phyloP scores from a whole-genome alignment of 352 stramenopile genomes.

The Phytopythium montanum region DNA sequence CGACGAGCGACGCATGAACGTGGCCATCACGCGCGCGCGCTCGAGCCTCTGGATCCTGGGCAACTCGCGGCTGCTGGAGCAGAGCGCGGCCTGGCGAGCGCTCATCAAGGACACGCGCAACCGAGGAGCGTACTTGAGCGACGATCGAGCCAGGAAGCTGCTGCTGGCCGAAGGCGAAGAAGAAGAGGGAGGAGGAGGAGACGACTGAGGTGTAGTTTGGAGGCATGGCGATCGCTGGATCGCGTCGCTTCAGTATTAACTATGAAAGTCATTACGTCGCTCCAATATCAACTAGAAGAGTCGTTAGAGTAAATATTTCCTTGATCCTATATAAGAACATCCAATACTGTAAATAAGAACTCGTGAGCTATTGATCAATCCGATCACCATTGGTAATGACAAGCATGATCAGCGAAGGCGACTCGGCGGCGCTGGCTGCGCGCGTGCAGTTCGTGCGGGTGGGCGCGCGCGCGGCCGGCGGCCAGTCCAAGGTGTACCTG shows the following conservation, averaged over 20 bases:
- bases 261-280: not conserved
- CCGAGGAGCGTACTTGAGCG: slow-evolving; percentile 37
- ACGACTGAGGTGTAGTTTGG: slow-evolving; percentile 4
- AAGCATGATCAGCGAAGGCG: not conserved
- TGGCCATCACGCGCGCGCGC: slow-evolving; percentile 97
- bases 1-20: slow-evolving; percentile 98
- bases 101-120: slow-evolving; percentile 68
- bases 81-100: slow-evolving; percentile 61
- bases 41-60: slow-evolving; percentile 90
- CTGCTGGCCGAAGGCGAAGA: slow-evolving; percentile 3
- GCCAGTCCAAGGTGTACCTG: slow-evolving; percentile 68
- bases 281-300: not conserved
- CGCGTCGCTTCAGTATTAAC: slow-evolving; percentile 3
- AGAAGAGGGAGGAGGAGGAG: slow-evolving; percentile 4
- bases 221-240: not conserved
- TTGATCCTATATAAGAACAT: not conserved
- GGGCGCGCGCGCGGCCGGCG: slow-evolving; percentile 45
- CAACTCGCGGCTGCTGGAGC: slow-evolving; percentile 64
- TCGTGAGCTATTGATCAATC: not conserved
- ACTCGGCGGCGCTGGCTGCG: slow-evolving; percentile 19
- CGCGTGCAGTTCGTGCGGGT: slow-evolving; percentile 61
- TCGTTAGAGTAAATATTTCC: not conserved
- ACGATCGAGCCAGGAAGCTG: slow-evolving; percentile 19
- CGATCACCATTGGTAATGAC: too few relatives aligned
- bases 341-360: too few relatives aligned